Evolutionary conservation across 1,284 basidiomycete genomes (phyloP), one percentile per base, ranked within the genome.

Genomic region (Tilletia walkeri): DNA sequence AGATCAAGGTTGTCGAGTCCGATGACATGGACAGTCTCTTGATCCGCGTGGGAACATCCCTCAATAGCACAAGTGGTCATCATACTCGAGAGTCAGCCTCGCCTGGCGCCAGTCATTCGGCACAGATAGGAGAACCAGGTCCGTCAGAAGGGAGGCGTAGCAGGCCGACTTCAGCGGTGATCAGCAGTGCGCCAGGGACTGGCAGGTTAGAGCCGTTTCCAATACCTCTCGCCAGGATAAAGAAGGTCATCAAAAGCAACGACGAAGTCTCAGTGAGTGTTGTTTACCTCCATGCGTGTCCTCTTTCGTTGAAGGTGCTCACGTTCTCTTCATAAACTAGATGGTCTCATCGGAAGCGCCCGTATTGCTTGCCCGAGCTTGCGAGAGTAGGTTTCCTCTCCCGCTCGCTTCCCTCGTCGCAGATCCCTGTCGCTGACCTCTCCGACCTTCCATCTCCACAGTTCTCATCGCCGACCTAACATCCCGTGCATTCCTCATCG

Each of bases 281-380:
- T 10, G 12, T 61, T 14, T 6, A n/a, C n/a, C 2, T n/a, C 2
- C 4, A 18, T n/a, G n/a, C n/a, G 2, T 53, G 3, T 56, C 34
- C 5, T 6, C 24, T 14, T 56, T 5, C 10, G n/a, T 14, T 56
- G 54, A 24, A 30, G 12, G 16, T 47, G 18, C 34, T 41, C 9
- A 45, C 41, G 41, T 9, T 7, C 41, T 45, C 41, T 45, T 14
- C 24, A 30, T 24, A 9, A 18, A 30, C 41, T 24, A 73, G 78
- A 82, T 82, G 80, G 82, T 84, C 59, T 82, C 82, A 1, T 80
- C 82, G 7, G 82, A 84, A 63, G 82, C 81, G 39, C 80, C 81
- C 7, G 82, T 84, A 65, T 66, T 84, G 5, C 79, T 84, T 66
- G 82, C 82, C 2, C 66, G 82, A 34, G 82, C 81, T 2, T 84